Evolutionary conservation across 768 basidiomycete genomes (phyloP).

Genomic region (Pulveroboletus sp.): DNA sequence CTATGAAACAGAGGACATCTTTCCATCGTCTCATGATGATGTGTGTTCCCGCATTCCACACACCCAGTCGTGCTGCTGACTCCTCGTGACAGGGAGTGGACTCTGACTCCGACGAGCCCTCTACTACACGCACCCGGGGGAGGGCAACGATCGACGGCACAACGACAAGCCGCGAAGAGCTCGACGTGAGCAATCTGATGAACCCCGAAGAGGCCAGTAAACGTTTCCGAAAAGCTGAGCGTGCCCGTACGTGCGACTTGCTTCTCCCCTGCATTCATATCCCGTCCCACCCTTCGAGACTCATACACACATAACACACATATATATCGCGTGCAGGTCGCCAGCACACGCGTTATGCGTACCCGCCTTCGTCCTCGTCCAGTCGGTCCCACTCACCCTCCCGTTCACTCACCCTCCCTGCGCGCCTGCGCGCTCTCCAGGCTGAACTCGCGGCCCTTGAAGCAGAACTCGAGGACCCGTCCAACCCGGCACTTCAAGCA

Average conservation of each 20-base stretch:
- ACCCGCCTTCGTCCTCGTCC: slow-evolving; percentile 58
- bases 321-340: slow-evolving; percentile 33
- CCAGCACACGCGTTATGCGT: slow-evolving; percentile 56
- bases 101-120: slow-evolving; percentile 61
- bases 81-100: slow-evolving; percentile 47
- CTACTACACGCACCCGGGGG: slow-evolving; percentile 33
- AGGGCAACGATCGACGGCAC: slow-evolving; percentile 33
- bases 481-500: slow-evolving; percentile 63
- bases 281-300: background rate
- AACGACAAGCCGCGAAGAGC: slow-evolving; percentile 50
- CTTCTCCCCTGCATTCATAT: too few relatives aligned
- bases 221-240: slow-evolving; percentile 70
- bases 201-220: slow-evolving; percentile 62
- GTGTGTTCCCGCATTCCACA: slow-evolving; percentile 35
- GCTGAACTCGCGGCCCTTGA: slow-evolving; percentile 79
- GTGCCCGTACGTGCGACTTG: slow-evolving; percentile 38
- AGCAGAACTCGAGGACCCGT: slow-evolving; percentile 72
- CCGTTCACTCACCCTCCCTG: slow-evolving; percentile 43
- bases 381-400: slow-evolving; percentile 39
- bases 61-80: background rate
- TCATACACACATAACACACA: background rate
- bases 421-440: slow-evolving; percentile 62
- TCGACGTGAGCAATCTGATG: slow-evolving; percentile 64
- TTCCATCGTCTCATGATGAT: slow-evolving; percentile 47
- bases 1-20: slow-evolving; percentile 84